Percentiles rank a stretch among this genome's conserved stretches.
These are phyloP conservation scores for Pseudocercospora crystallina DNA, from an alignment of 2,329 filamentous ascomycete genomes.

Conservation along the genomic window DNA sequence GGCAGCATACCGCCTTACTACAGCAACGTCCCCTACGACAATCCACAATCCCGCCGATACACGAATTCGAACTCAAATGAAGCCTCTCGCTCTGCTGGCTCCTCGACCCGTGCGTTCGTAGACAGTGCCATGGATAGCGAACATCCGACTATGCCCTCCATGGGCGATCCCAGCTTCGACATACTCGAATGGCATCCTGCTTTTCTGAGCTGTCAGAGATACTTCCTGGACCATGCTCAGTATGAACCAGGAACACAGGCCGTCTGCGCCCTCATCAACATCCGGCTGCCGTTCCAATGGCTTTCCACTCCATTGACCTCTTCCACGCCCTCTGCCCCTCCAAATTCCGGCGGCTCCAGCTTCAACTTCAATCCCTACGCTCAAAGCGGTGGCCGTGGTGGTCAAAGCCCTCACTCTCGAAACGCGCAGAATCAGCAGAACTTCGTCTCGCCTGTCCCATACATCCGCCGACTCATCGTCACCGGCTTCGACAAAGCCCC, in stretches of 20 bases:
- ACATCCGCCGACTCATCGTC: conserved; percentile 83
- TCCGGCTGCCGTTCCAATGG: conserved; percentile 82
- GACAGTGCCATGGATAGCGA: conserved; percentile 20
- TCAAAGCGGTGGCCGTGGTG: conserved; percentile 41
- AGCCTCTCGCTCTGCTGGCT: not conserved
- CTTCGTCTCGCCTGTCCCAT: conserved; percentile 75
- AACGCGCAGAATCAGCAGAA: conserved; percentile 5
- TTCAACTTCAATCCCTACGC: conserved; percentile 25
- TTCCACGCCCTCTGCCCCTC: conserved; percentile 15
- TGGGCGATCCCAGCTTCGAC: conserved; percentile 60
- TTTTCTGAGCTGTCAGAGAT: conserved; percentile 84
- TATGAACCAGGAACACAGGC: conserved; percentile 80
- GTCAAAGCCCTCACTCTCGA: conserved; percentile 35
- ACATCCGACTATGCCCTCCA: conserved; percentile 16
- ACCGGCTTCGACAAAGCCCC: conserved; percentile 86
- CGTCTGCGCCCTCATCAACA: conserved; percentile 87
- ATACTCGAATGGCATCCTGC: conserved; percentile 92
- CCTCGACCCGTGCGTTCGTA: conserved; percentile 3
- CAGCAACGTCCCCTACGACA: too few relatives aligned
- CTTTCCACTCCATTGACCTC: conserved; percentile 51
- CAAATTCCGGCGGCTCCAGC: conserved; percentile 1
- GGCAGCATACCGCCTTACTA: too few relatives aligned
- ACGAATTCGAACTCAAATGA: too few relatives aligned
- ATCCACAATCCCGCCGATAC: too few relatives aligned
- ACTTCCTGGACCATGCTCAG: conserved; percentile 90